phyloP scores from a whole-genome alignment of 306 rosid species.

The Senna tora region DNA sequence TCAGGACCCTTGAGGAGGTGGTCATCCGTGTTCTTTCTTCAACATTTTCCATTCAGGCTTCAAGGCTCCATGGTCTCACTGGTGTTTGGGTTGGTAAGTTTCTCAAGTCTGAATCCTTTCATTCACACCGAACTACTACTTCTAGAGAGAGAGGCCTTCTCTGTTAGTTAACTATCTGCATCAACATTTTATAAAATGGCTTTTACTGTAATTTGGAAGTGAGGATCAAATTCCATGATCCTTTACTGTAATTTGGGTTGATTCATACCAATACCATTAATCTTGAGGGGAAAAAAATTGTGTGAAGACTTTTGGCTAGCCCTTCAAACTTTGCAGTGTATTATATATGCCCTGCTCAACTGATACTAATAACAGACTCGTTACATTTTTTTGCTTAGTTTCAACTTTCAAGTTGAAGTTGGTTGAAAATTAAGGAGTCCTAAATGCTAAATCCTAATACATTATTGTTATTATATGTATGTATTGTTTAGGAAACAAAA shows the following conservation, averaged over 20 bases:
- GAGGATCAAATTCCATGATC: neutral
- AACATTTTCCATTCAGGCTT: conserved; percentile 70
- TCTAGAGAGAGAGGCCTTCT: too few relatives aligned
- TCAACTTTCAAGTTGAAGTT: neutral
- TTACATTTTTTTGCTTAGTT: too few relatives aligned
- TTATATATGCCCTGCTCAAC: too few relatives aligned
- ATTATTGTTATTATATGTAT: too few relatives aligned
- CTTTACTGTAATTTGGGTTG: too few relatives aligned
- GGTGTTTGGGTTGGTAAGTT: conserved; percentile 90
- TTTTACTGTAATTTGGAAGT: neutral
- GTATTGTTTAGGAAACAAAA: conserved; percentile 63
- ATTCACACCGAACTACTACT: neutral
- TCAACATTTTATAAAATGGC: conserved; percentile 12
- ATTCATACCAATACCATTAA: too few relatives aligned
- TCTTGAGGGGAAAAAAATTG: too few relatives aligned
- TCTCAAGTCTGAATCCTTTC: neutral
- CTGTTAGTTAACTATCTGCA: neutral
- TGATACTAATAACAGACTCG: too few relatives aligned
- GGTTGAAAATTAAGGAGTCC: conserved; percentile 2
- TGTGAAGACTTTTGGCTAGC: neutral
- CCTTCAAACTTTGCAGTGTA: too few relatives aligned
- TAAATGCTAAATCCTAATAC: too few relatives aligned
- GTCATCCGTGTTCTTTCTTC: conserved; percentile 72
- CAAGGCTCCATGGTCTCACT: conserved; percentile 70
- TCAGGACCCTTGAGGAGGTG: conserved; percentile 85